Evolutionary conservation across 2,329 filamentous ascomycete genomes (phyloP), one percentile per base, ranked within the genome.

Genomic region (Xylariomycetidae sp.): DNA sequence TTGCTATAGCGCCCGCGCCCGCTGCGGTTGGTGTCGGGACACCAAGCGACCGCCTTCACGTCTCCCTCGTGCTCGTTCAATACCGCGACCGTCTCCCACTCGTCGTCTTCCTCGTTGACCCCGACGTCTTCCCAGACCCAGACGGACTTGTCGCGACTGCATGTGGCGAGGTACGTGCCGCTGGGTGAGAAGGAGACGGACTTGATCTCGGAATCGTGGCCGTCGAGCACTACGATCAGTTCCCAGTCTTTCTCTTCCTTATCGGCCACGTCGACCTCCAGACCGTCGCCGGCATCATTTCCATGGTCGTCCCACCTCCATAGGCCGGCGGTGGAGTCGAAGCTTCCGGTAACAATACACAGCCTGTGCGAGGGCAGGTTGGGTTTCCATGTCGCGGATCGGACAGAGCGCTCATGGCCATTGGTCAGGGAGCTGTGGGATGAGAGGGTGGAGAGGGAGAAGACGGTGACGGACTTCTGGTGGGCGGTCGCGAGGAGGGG

Each of bases 61-160:
- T 98, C 92, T 15, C 86, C 89, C 29, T 89, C 85, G 58, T 98
- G 92, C 63, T 97, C 92, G 61, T 86, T 88, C 52, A 97, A 72
- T 33, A 97, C 90, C 0, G 90, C 92, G 12, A 97, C 81, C 2
- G 92, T 97, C 70, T 98, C 92, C 68, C 89, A 97, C 57, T 97
- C 92, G 58, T 95, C 90, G 35, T 94, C 89, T 12, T 82, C 85
- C 46, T 85, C 82, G 35, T 67, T 64, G 7, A 64, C 63, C 25
- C 77, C 76, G 34, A 96, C 76, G 58, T 97, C 92, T 62, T 98
- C 92, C 92, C 92, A 98, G 50, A 98, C 87, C 92, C 92, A 98
- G 13, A 97, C 87, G 12, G 79, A 85, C 66, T 97, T 97, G 59
- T 98, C 92, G 30, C 92, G 76, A 33, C 80, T 85, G 61, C 89